A percentile compares a stretch with the other conserved stretches of the same genome.
Evolutionary conservation across 192 early-diverging fungal genomes (phyloP).

Genomic region (Coemansia sp.): DNA sequence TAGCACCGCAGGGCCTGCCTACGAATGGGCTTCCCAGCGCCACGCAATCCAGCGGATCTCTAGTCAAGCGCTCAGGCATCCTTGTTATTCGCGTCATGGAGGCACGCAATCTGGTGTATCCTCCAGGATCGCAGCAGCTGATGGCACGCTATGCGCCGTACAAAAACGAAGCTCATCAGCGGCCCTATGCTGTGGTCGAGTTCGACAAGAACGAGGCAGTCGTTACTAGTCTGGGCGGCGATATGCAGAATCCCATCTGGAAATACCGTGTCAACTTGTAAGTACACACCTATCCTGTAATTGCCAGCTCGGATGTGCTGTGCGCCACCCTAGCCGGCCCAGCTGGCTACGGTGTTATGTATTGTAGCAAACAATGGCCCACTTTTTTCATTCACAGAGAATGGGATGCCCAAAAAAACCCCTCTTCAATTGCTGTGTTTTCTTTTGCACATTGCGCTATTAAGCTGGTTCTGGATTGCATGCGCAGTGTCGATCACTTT

Average conservation of each 20-base stretch:
- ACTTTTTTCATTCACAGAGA: too few relatives aligned
- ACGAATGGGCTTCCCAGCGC: slow-evolving; percentile 47
- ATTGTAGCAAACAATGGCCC: too few relatives aligned
- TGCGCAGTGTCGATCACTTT: slow-evolving; percentile 2
- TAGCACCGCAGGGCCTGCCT: slow-evolving; percentile 20
- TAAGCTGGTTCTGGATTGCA: slow-evolving; percentile 2
- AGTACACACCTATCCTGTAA: slow-evolving; percentile 26
- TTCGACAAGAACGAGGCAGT: slow-evolving; percentile 95
- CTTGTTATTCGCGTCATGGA: slow-evolving; percentile 84
- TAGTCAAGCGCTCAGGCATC: slow-evolving; percentile 58
- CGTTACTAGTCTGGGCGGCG: slow-evolving; percentile 75
- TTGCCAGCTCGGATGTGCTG: too few relatives aligned
- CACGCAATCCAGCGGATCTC: slow-evolving; percentile 19
- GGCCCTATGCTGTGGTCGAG: slow-evolving; percentile 87
- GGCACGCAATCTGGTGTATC: slow-evolving; percentile 70
- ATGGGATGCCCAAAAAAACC: too few relatives aligned
- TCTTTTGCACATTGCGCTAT: too few relatives aligned
- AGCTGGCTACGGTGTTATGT: too few relatives aligned
- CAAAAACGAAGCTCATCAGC: slow-evolving; percentile 61
- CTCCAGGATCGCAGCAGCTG: slow-evolving; percentile 59
- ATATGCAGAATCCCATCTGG: slow-evolving; percentile 71
- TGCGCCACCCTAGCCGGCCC: too few relatives aligned
- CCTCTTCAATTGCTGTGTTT: too few relatives aligned
- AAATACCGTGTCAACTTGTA: slow-evolving; percentile 79
- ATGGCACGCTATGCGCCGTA: slow-evolving; percentile 54